Base-by-base conservation (phyloP, 2,329 filamentous ascomycete genomes). In the Colletotrichum tamarilloi region DNA sequence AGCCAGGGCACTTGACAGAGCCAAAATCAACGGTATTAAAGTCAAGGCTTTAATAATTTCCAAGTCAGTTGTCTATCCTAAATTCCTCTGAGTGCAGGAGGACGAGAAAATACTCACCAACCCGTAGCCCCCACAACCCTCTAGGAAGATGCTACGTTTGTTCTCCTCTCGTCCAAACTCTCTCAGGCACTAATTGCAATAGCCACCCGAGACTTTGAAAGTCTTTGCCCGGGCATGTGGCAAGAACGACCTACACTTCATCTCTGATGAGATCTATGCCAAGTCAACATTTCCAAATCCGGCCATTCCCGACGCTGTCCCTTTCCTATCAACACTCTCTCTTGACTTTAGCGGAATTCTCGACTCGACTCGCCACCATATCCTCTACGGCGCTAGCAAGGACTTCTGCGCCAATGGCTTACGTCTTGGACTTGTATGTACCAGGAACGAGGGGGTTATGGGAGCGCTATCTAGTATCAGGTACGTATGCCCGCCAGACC, bases 241-340 rank as follows among this genome's bases (percentile, higher is more conserved):
- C 62, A 79, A 80, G 62, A 77, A 86, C 70, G 74, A 79, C 5
- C 78, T 87, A 22, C 85, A 87, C 72, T 76, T 87, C 46, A 82
- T 87, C 73, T 83, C 81, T 62, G 86, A 87, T 74, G 86, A 88
- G 74, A 85, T 87, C 53, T 87, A 87, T 74, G 86, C 85, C 2
- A 75, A 85, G n/a, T 85, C 84, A 0, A 77, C 84, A 0, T 87
- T 81, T 76, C 74, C 81, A n/a, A 85, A 81, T 52, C 76, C 74
- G 1, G 77, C 81, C 30, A 84, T 80, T 52, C 77, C 74, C 1
- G 77, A 57, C 1, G 76, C 79, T 0, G 63, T 74, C 0, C 70
- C 75, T 0, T 86, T 86, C 68, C 80, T 78, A 9, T 85, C 83
- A 3, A 76, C 78, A 0, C 75, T 85, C 2, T 81, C 83, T 0